Base-by-base conservation (phyloP, 345 rosid species). In the Populus alba region DNA sequence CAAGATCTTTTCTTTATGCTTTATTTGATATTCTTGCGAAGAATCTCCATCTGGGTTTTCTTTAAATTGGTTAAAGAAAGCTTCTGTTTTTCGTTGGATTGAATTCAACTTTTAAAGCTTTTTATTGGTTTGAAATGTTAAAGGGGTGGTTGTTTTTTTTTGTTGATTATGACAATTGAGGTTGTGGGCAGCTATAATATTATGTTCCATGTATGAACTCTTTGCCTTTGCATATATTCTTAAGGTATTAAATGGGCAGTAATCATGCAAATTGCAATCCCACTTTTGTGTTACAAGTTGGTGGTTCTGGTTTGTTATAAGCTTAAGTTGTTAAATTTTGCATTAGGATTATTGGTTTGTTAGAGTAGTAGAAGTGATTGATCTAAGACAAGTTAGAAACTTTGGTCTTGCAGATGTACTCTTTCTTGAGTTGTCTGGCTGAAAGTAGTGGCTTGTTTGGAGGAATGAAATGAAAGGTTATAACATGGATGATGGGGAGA, bases 401-500 rank as follows among this genome's bases (percentile, higher is more conserved):
- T 57, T 65, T 11, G 69, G 61, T 77, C 15, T 76, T 67, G 74
- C 76, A 66, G 83, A 51, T 73, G 62, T 68, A n/a, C 47, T 51
- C 9, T 70, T 33, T 57, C 43, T 77, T 70, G 33, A 55, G 57
- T 59, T 20, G 79, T 33, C 59, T 66, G 35, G 62, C 35, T 35
- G 41, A 38, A 74, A 51, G 35, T 73, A 63, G 62, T n/a, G 43
- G 55, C 18, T 41, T 35, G 59, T 27, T 39, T 68, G 70, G 70
- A 53, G 71, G 12, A 8, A 73, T 71, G 74, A 75, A 6, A 80
- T 77, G 76, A 77, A 73, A 57, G 72, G 61, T 23, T 23, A 23
- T 27, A 80, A 49, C 70, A 84, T 82, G 88, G 87, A 82, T 68
- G 85, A 82, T 80, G 91, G 88, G 43, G 91, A 84, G 77, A 77